Percentiles rank a stretch among this genome's conserved stretches.
These are phyloP conservation scores for Mucor lusitanicus DNA, from an alignment of 371 early-diverging fungal species.

Conservation along the genomic window DNA sequence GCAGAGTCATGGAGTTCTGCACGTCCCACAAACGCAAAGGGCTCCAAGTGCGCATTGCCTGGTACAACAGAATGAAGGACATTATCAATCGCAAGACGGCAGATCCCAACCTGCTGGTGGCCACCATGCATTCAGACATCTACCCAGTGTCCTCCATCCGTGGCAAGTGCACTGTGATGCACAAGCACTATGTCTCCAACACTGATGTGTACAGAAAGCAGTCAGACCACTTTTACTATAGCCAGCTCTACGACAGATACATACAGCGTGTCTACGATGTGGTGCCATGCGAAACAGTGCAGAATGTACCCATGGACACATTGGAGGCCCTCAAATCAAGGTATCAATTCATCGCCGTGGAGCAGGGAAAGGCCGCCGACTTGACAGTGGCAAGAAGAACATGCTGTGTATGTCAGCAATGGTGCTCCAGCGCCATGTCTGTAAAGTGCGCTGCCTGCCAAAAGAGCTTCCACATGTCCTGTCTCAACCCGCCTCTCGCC, in stretches of 20 bases:
- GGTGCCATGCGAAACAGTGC: slow-evolving; percentile 73
- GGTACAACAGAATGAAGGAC: slow-evolving; percentile 85
- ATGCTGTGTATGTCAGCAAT: slow-evolving; percentile 77
- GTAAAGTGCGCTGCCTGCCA: slow-evolving; percentile 75
- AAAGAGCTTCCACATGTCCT: slow-evolving; percentile 74
- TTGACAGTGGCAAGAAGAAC: slow-evolving; percentile 70
- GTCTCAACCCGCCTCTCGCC: slow-evolving; percentile 73
- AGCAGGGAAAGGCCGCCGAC: slow-evolving; percentile 77
- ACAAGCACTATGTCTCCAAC: slow-evolving; percentile 67
- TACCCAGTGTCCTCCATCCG: slow-evolving; percentile 82
- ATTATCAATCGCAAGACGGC: slow-evolving; percentile 68
- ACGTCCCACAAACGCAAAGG: slow-evolving; percentile 49
- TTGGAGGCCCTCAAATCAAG: slow-evolving; percentile 63
- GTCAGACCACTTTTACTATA: slow-evolving; percentile 81
- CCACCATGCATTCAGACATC: slow-evolving; percentile 88
- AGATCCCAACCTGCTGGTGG: slow-evolving; percentile 77
- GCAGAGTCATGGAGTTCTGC: slow-evolving; percentile 83
- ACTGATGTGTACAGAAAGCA: slow-evolving; percentile 57
- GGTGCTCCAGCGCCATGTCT: slow-evolving; percentile 68
- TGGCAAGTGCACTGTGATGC: slow-evolving; percentile 78
- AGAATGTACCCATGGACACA: slow-evolving; percentile 78
- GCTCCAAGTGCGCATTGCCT: slow-evolving; percentile 69
- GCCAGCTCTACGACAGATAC: slow-evolving; percentile 86
- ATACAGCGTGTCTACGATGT: slow-evolving; percentile 88
- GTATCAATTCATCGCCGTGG: slow-evolving; percentile 83